Evolutionary conservation across 2,329 filamentous ascomycete genomes (phyloP).

Genomic region (Tolypocladium inflatum): DNA sequence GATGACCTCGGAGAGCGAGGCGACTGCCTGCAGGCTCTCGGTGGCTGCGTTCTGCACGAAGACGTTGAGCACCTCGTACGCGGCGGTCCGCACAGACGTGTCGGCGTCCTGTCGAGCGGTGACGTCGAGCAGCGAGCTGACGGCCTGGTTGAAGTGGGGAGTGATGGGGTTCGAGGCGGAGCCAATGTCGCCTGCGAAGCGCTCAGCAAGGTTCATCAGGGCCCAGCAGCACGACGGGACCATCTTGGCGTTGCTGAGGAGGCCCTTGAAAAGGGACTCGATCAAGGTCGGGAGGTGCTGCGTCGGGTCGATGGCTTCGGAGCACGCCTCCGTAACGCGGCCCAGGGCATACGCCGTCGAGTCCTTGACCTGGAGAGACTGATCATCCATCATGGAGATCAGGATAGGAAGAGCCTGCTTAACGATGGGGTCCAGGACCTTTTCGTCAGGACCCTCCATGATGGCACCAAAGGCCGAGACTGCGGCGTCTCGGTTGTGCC

Average conservation of each 20-base stretch:
- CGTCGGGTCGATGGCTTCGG: constrained; percentile 79
- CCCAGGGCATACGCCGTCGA: constrained; percentile 94
- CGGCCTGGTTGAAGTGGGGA: constrained; percentile 85
- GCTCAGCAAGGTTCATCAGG: constrained; percentile 94
- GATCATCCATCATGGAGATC: constrained; percentile 86
- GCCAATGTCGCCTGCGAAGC: constrained; percentile 81
- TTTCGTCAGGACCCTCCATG: constrained; percentile 95
- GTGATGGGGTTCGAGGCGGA: constrained; percentile 73
- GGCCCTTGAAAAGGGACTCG: constrained; percentile 77
- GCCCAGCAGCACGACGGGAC: constrained; percentile 98
- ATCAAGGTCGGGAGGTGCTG: constrained; percentile 80
- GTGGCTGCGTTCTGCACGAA: constrained; percentile 87
- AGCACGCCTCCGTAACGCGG: constrained; percentile 89
- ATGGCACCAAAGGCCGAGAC: constrained; percentile 97
- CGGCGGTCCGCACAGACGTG: constrained; percentile 83
- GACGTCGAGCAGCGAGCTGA: constrained; percentile 73
- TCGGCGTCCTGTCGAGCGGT: constrained; percentile 78
- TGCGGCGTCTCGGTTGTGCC: constrained; percentile 89
- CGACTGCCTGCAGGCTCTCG: constrained; percentile 74
- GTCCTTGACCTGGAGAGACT: constrained; percentile 82
- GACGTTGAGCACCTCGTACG: constrained; percentile 92
- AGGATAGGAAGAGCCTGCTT: constrained; percentile 90
- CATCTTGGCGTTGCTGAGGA: constrained; percentile 91
- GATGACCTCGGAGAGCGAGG: constrained; percentile 75
- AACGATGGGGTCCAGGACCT: constrained; percentile 83